A percentile compares a stretch with the other conserved stretches of the same genome.
phyloP scores from a whole-genome alignment of 768 basidiomycete species.

The Leccinum barrowsii region DNA sequence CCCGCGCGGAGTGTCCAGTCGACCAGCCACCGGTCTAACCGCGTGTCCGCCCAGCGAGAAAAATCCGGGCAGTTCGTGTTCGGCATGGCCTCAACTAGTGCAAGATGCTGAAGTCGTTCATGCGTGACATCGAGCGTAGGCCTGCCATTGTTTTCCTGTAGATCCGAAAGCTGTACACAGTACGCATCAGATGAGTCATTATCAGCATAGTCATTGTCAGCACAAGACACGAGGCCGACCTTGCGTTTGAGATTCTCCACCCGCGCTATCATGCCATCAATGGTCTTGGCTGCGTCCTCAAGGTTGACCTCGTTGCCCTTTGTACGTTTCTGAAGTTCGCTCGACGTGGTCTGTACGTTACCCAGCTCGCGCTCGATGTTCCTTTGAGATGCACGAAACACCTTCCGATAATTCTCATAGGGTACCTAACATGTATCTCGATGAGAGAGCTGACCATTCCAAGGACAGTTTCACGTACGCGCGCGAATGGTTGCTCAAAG shows the following conservation, averaged over 20 bases:
- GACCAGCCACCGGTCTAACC: constrained; percentile 86
- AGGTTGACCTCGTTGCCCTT: constrained; percentile 36
- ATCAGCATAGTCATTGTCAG: constrained; percentile 8
- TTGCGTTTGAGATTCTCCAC: constrained; percentile 85
- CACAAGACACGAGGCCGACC: constrained; percentile 42
- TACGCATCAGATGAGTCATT: constrained; percentile 16
- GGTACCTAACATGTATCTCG: constrained; percentile 58
- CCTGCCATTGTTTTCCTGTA: constrained; percentile 42
- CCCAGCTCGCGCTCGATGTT: constrained; percentile 77
- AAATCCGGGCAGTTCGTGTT: constrained; percentile 54
- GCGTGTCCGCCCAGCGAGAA: constrained; percentile 71
- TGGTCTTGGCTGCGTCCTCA: constrained; percentile 53
- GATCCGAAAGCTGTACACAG: constrained; percentile 42
- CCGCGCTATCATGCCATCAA: constrained; percentile 74
- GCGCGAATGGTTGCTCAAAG: constrained; percentile 81
- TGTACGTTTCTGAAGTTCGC: constrained; percentile 54
- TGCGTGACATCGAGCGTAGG: constrained; percentile 73
- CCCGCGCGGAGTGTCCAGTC: constrained; percentile 88
- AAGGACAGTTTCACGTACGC: constrained; percentile 41
- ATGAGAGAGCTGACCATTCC: constrained; percentile 9
- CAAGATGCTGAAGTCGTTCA: constrained; percentile 71
- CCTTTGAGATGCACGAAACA: constrained; percentile 81
- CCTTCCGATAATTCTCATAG: constrained; percentile 83
- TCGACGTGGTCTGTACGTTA: constrained; percentile 51
- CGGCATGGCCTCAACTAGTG: constrained; percentile 55